Conservation (phyloP, 805 yeast species). For the Spathaspora arborariae region DNA sequence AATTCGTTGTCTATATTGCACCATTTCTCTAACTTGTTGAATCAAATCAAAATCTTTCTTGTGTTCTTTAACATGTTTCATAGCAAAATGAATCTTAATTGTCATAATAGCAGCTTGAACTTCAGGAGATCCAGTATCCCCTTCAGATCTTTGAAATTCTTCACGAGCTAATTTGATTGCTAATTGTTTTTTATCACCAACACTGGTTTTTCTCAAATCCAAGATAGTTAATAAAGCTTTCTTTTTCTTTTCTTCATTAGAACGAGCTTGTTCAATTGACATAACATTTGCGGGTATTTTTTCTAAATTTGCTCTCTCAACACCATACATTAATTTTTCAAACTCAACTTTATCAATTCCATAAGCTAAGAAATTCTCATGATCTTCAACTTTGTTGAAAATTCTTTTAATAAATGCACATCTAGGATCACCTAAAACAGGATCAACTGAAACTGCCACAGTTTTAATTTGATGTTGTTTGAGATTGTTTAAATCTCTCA, state of each 20-base stretch:
- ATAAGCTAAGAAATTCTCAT: constrained; percentile 51
- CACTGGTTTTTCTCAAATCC: constrained; percentile 66
- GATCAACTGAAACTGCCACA: constrained; percentile 54
- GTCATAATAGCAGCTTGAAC: constrained; percentile 94
- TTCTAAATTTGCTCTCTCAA: constrained; percentile 56
- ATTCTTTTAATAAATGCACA: constrained; percentile 69
- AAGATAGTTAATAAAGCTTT: constrained; percentile 70
- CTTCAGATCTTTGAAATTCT: constrained; percentile 80
- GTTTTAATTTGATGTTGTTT: constrained; percentile 34
- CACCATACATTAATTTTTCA: constrained; percentile 74
- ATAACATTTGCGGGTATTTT: constrained; percentile 29
- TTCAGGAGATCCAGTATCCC: constrained; percentile 93
- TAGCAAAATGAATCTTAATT: constrained; percentile 70
- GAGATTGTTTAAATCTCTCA: constrained; percentile 37
- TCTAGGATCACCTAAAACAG: constrained; percentile 71
- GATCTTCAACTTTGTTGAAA: constrained; percentile 62
- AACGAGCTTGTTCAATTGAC: constrained; percentile 23
- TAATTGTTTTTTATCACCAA: constrained; percentile 51
- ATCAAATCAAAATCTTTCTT: constrained; percentile 72
- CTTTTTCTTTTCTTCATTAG: constrained; percentile 52
- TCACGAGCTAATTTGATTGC: constrained; percentile 63
- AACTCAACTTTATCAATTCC: constrained; percentile 62
- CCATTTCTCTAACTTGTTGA: constrained; percentile 72
- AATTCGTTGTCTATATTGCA: constrained; percentile 83
- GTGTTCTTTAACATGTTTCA: constrained; percentile 62